These are phyloP conservation scores for Clathrus columnatus DNA, from an alignment of 768 basidiomycete species.

Conservation along the genomic window DNA sequence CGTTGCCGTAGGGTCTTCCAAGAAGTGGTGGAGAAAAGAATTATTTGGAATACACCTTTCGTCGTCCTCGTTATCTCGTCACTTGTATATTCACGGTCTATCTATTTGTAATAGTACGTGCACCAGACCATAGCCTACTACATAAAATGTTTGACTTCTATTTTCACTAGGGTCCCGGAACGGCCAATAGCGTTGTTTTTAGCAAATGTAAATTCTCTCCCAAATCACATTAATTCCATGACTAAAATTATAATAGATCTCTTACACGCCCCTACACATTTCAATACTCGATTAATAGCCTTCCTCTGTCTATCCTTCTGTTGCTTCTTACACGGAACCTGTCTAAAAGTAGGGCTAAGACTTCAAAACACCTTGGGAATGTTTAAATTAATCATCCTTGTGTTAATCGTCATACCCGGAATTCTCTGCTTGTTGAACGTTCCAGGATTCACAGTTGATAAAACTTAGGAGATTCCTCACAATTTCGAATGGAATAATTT, in stretches of 20 bases:
- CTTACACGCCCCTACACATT: neutral
- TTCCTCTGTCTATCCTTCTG: neutral
- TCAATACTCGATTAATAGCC: neutral
- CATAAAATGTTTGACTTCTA: neutral
- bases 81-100: constrained; percentile 1
- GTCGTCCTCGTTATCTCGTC: constrained; percentile 3
- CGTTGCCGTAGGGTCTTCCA: constrained; percentile 7
- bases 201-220: neutral
- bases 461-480: constrained; percentile 23
- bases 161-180: neutral
- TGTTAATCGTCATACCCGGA: constrained; percentile 44
- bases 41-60: constrained; percentile 3
- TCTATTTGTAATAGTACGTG: neutral
- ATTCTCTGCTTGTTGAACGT: constrained; percentile 23
- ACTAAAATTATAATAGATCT: neutral
- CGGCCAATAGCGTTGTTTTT: constrained; percentile 2
- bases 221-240: neutral
- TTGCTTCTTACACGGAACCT: neutral
- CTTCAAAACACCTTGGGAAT: constrained; percentile 13
- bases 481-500: constrained; percentile 40
- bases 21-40: constrained; percentile 10
- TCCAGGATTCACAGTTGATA: neutral
- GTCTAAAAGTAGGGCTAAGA: neutral
- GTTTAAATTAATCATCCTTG: constrained; percentile 54
- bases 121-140: no score